These are phyloP conservation scores for Nicotiana paniculata DNA, from an alignment of 257 asterid species.

Conservation along the genomic window DNA sequence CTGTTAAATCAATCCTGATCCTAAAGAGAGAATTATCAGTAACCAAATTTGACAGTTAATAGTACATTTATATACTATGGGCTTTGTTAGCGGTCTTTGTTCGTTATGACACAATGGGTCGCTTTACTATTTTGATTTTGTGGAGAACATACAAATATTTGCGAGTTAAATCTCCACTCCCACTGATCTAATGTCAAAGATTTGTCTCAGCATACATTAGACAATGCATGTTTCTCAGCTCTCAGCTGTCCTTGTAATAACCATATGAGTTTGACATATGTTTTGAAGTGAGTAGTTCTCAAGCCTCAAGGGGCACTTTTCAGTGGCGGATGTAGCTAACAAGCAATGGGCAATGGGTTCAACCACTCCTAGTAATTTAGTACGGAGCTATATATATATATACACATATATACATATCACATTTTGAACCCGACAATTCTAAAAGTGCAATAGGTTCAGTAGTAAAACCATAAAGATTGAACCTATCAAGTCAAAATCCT, in stretches of 20 bases:
- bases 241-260: background rate
- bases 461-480: too few relatives aligned
- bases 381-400: too few relatives aligned
- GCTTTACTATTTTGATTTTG: background rate
- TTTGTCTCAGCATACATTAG: background rate
- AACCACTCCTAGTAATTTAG: too few relatives aligned
- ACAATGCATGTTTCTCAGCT: background rate
- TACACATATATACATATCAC: too few relatives aligned
- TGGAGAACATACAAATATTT: background rate
- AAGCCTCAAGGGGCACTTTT: background rate
- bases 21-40: background rate
- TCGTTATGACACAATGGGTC: background rate
- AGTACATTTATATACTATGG: background rate
- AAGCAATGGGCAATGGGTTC: too few relatives aligned
- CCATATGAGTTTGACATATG: background rate
- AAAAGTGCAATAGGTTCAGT: too few relatives aligned
- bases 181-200: background rate
- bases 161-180: background rate
- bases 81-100: background rate
- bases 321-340: too few relatives aligned
- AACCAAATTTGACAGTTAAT: background rate
- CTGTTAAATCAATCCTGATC: background rate
- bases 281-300: background rate
- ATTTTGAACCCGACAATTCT: too few relatives aligned
- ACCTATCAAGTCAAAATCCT: too few relatives aligned